Conservation (phyloP, 2,329 filamentous ascomycete genomes). For the Penicillium sp. region DNA sequence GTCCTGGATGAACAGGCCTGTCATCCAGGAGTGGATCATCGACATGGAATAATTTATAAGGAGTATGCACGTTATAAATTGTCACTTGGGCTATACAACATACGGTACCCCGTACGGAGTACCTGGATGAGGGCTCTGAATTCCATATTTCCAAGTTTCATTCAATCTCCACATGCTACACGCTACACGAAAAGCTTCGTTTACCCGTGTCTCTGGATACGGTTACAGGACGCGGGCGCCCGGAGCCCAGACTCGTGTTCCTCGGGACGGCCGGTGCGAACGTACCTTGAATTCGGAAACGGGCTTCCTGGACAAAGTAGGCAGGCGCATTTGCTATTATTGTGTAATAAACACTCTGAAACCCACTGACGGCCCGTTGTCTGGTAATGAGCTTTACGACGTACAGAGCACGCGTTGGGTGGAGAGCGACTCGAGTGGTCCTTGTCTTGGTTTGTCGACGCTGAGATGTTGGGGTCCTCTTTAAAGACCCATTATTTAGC, state of each 20-base stretch:
- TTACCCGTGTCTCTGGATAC: constrained; percentile 4
- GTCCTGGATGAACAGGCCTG: not conserved
- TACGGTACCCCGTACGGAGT: too few relatives aligned
- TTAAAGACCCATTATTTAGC: constrained; percentile 17
- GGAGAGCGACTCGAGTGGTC: constrained; percentile 9
- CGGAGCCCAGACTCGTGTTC: constrained; percentile 6
- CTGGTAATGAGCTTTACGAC: constrained; percentile 3
- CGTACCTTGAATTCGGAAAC: not conserved
- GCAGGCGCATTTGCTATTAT: constrained; percentile 4
- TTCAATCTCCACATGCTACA: constrained; percentile 1
- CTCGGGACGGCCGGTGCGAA: constrained; percentile 5
- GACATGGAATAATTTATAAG: not conserved
- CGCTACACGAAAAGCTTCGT: constrained; percentile 3
- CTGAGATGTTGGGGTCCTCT: constrained; percentile 8
- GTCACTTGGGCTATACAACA: not conserved
- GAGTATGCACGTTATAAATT: not conserved
- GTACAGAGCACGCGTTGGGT: constrained; percentile 7
- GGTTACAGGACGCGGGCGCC: not conserved
- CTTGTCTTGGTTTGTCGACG: constrained; percentile 10
- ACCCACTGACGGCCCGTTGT: constrained; percentile 1
- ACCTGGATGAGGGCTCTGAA: not conserved
- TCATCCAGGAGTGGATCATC: not conserved
- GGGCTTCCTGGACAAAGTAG: constrained; percentile 2
- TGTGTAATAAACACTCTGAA: constrained; percentile 1
- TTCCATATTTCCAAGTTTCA: not conserved